Conservation (phyloP, 169 alveolate species). For the Plasmodium berghei region DNA sequence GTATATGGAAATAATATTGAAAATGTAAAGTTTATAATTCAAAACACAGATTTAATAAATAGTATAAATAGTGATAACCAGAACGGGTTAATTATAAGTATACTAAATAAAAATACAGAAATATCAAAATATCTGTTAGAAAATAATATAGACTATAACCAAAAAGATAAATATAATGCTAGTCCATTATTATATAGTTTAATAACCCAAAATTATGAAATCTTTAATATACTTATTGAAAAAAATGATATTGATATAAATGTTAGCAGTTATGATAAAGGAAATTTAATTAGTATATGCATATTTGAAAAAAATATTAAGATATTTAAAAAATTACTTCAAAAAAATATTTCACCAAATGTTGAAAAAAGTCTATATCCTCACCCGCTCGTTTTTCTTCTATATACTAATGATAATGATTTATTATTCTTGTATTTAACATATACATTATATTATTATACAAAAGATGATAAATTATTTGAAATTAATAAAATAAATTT, state of each 20-base stretch:
- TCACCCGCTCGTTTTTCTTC: conserved; percentile 50
- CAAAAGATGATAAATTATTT: conserved; percentile 28
- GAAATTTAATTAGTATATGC: conserved; percentile 65
- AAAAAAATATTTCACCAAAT: conserved; percentile 46
- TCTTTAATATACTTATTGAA: conserved; percentile 51
- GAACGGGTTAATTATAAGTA: conserved; percentile 50
- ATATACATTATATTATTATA: conserved; percentile 48
- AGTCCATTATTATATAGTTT: conserved; percentile 45
- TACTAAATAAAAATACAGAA: conserved; percentile 43
- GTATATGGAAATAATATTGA: conserved; percentile 56
- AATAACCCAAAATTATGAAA: conserved; percentile 52
- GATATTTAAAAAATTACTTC: conserved; percentile 35
- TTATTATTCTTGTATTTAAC: conserved; percentile 37
- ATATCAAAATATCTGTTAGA: conserved; percentile 47
- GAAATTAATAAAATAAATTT: conserved; percentile 37
- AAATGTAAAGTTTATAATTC: conserved; percentile 55
- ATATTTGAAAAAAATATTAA: conserved; percentile 66
- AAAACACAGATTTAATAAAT: conserved; percentile 53
- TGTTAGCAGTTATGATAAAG: conserved; percentile 64
- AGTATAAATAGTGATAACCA: conserved; percentile 43
- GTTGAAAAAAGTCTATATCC: conserved; percentile 39
- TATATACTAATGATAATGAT: conserved; percentile 47
- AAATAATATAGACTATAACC: conserved; percentile 54
- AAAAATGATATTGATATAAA: conserved; percentile 58
- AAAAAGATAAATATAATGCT: conserved; percentile 40